Percentiles rank a stretch among this genome's conserved stretches.
Evolutionary conservation across 306 rosid genomes (phyloP).

Genomic region (Urtica urens): DNA sequence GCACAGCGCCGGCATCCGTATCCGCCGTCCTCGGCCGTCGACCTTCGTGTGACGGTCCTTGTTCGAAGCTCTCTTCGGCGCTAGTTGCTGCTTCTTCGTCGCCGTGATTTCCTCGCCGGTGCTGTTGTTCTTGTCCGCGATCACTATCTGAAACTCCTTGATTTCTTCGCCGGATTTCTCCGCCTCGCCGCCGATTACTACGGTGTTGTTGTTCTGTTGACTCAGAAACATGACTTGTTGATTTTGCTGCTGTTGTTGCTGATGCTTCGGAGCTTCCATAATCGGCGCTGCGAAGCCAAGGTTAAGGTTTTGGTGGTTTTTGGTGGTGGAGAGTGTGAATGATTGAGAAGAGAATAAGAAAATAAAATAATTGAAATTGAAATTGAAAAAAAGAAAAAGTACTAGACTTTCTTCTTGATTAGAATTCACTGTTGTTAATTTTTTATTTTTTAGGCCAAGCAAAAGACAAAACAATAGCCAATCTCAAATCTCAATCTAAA

Average conservation of each 20-base stretch:
- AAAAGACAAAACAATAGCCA: slow-evolving; percentile 33
- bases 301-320: not conserved
- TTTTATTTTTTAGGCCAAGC: slow-evolving; percentile 60
- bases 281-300: not conserved
- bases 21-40: slow-evolving; percentile 89
- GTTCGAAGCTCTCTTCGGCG: slow-evolving; percentile 87
- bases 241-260: slow-evolving; percentile 41
- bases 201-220: slow-evolving; percentile 22
- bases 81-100: slow-evolving; percentile 54
- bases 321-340: not conserved
- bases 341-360: slow-evolving; percentile 6
- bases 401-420: slow-evolving; percentile 65
- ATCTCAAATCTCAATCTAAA: no score
- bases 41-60: slow-evolving; percentile 94
- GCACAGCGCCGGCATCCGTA: slow-evolving; percentile 93
- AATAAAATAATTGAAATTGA: not conserved
- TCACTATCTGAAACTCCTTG: slow-evolving; percentile 67
- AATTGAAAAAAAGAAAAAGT: slow-evolving; percentile 2
- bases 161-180: slow-evolving; percentile 49
- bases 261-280: not conserved
- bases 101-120: slow-evolving; percentile 27
- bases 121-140: slow-evolving; percentile 35
- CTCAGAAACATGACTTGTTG: no score
- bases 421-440: slow-evolving; percentile 90
- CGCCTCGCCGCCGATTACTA: slow-evolving; percentile 14